Evolutionary conservation across 345 rosid species (phyloP).

Genomic region (Eucalyptus camaldulensis): DNA sequence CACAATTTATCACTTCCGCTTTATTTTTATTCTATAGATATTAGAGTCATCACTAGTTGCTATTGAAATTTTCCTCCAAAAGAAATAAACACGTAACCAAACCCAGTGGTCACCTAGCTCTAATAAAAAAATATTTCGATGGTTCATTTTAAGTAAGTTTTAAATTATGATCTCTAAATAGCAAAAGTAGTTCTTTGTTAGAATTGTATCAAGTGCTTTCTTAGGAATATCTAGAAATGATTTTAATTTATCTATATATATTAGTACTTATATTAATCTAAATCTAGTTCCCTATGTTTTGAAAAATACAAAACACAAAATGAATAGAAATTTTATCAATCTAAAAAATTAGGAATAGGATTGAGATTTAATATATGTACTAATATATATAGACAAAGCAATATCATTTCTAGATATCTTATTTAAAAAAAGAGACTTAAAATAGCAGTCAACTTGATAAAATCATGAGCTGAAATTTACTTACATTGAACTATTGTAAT

Average conservation of each 20-base stretch:
- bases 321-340: no score
- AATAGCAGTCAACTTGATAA: neutral
- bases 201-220: neutral
- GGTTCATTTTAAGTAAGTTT: no score
- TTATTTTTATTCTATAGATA: no score
- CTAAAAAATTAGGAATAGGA: neutral
- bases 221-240: neutral
- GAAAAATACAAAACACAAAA: no score
- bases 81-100: no score
- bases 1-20: no score
- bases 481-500: no score
- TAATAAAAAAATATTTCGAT: no score
- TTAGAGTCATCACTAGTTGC: accelerated
- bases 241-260: neutral
- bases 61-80: no score
- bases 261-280: neutral
- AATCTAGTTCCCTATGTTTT: neutral
- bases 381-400: no score
- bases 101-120: no score
- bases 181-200: neutral
- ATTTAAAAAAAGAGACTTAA: no score
- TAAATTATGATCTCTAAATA: neutral
- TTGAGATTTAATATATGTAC: neutral
- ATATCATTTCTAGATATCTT: neutral
- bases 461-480: neutral